Percentiles rank a stretch among this genome's conserved stretches.
Conservation (phyloP, 352 stramenopile genomes). For the Pseudoperonospora humuli region DNA sequence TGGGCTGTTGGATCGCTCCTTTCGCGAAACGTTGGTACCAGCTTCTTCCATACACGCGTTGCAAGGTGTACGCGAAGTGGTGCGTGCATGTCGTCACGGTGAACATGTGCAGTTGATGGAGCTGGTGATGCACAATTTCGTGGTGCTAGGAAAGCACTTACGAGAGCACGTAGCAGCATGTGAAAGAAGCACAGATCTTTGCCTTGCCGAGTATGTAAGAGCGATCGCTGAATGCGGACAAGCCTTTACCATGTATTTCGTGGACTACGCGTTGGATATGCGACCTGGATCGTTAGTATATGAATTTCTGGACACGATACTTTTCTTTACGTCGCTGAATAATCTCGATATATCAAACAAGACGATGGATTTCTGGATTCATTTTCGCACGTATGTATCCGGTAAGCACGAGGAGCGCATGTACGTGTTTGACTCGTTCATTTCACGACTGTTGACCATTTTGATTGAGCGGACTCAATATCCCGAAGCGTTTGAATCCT, state of each 20-base stretch:
- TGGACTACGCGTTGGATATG: slow-evolving; percentile 63
- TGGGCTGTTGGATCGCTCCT: slow-evolving; percentile 49
- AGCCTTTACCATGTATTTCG: slow-evolving; percentile 70
- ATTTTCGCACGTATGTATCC: slow-evolving; percentile 64
- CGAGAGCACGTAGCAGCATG: slow-evolving; percentile 23
- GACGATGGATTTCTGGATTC: slow-evolving; percentile 81
- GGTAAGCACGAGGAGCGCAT: slow-evolving; percentile 73
- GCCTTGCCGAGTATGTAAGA: slow-evolving; percentile 39
- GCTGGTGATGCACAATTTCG: slow-evolving; percentile 70
- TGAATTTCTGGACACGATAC: slow-evolving; percentile 62
- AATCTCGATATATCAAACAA: slow-evolving; percentile 66
- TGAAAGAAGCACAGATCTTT: slow-evolving; percentile 31
- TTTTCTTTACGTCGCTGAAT: slow-evolving; percentile 59
- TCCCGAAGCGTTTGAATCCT: slow-evolving; percentile 42
- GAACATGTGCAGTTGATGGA: slow-evolving; percentile 68
- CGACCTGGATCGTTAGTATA: slow-evolving; percentile 58
- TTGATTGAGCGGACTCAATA: slow-evolving; percentile 65
- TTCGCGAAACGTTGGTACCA: slow-evolving; percentile 39
- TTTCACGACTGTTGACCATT: slow-evolving; percentile 59
- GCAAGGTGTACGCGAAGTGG: slow-evolving; percentile 57
- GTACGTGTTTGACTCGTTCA: slow-evolving; percentile 59
- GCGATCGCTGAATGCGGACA: slow-evolving; percentile 71
- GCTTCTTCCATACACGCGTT: slow-evolving; percentile 39
- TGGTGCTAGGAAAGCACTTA: slow-evolving; percentile 57
- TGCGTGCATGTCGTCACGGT: slow-evolving; percentile 46